Percentiles rank a stretch among this genome's conserved stretches.
Evolutionary conservation across 441 rosid genomes (phyloP).

Genomic region (Erysimum cheiri): DNA sequence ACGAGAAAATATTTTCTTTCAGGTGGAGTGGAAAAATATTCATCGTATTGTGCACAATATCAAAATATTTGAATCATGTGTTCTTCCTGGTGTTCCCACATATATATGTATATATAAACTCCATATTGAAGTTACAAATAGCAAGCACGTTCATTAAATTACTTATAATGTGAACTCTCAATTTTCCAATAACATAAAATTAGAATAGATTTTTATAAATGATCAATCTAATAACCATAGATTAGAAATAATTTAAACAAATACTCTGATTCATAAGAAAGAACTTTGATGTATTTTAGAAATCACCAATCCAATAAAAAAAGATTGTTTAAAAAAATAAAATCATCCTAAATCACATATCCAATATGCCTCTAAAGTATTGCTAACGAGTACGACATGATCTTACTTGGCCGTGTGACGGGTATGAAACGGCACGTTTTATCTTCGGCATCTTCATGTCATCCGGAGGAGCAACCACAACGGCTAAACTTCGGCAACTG

Average conservation of each 20-base stretch:
- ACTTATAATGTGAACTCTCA: too few species aligned
- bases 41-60: neutral
- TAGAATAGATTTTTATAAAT: too few species aligned
- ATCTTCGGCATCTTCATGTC: conserved; percentile 28
- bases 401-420: conserved; percentile 35
- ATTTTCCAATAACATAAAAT: too few species aligned
- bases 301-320: too few species aligned
- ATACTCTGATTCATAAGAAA: too few species aligned
- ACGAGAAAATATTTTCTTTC: neutral
- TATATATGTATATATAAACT: conserved; percentile 6
- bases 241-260: too few species aligned
- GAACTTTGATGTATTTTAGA: too few species aligned
- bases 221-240: too few species aligned
- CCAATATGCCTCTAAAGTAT: neutral
- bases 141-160: conserved; percentile 12
- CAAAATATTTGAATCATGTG: neutral
- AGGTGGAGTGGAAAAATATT: neutral
- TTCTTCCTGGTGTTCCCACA: conserved; percentile 13
- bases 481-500: conserved; percentile 30
- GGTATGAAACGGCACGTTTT: conserved; percentile 36
- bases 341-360: too few species aligned
- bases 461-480: conserved; percentile 23
- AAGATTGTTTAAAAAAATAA: too few species aligned
- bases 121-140: conserved; percentile 4
- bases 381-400: conserved; percentile 38